Conservation (phyloP, 495 filamentous ascomycete species). For the Tuber magnatum region DNA sequence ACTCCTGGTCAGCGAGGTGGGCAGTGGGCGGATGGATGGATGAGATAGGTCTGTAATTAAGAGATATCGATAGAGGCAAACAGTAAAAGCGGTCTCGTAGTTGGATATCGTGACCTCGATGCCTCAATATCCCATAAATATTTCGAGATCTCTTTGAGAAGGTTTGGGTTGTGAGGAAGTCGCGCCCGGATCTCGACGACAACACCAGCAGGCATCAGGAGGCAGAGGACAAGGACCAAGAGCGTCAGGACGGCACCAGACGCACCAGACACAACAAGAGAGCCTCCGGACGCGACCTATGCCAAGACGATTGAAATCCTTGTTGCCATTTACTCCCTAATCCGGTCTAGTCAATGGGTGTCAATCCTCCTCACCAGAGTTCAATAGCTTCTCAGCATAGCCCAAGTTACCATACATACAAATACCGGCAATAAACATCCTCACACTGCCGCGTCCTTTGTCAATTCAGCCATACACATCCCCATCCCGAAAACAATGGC, state of each 20-base stretch:
- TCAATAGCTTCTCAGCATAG: background rate
- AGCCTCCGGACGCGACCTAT: background rate
- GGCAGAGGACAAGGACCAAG: background rate
- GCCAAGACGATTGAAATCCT: background rate
- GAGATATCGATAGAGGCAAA: background rate
- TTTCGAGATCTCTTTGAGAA: background rate
- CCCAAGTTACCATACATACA: background rate
- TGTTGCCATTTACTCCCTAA: background rate
- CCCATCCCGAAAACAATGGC: conserved; percentile 47
- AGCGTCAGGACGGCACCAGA: background rate
- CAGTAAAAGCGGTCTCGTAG: background rate
- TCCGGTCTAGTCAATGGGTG: background rate
- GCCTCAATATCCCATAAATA: background rate
- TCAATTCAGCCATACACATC: conserved; percentile 3
- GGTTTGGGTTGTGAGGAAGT: background rate
- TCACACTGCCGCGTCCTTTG: background rate
- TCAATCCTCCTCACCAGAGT: background rate
- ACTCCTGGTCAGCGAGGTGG: background rate
- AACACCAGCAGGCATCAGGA: conserved; percentile 5
- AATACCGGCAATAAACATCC: background rate
- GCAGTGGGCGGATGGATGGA: background rate
- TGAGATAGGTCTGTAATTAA: background rate
- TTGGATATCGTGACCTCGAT: background rate
- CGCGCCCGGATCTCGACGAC: conserved; percentile 3
- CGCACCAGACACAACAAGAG: background rate